These are phyloP conservation scores for Phaeolepiota aurea DNA, from an alignment of 768 basidiomycete genomes.

Conservation along the genomic window DNA sequence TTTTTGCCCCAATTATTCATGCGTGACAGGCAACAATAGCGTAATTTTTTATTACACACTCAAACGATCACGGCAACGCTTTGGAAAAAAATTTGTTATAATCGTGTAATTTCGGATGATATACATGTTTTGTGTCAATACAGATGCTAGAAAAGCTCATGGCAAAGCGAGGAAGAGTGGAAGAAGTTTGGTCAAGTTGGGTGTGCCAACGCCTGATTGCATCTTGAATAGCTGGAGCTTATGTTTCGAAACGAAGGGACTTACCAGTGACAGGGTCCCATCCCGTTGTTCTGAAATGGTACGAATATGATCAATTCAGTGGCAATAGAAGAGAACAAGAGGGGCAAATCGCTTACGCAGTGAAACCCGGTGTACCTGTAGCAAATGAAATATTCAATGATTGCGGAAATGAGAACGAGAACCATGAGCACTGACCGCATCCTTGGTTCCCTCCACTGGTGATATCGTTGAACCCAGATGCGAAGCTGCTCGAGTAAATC, in stretches of 20 bases:
- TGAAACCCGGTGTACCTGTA: slow-evolving; percentile 24
- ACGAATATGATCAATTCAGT: neutral
- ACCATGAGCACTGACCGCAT: slow-evolving; percentile 19
- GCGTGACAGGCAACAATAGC: no score
- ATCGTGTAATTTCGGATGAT: neutral
- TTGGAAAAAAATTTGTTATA: neutral
- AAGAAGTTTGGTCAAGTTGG: slow-evolving; percentile 22
- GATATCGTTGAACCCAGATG: slow-evolving; percentile 31
- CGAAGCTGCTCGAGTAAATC: slow-evolving; percentile 28
- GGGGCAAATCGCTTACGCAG: slow-evolving; percentile 20
- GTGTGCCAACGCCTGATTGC: slow-evolving; percentile 32
- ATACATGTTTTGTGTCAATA: neutral
- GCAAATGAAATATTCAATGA: neutral
- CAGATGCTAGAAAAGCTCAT: slow-evolving; percentile 9
- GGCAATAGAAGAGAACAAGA: no score
- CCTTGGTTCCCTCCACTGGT: slow-evolving; percentile 30
- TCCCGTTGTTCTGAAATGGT: slow-evolving; percentile 20
- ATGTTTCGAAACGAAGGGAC: no score
- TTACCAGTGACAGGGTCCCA: slow-evolving; percentile 30
- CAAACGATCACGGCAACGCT: no score
- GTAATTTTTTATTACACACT: no score
- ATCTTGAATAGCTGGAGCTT: no score
- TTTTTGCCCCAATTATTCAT: neutral
- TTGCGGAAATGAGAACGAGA: neutral
- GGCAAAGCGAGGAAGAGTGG: slow-evolving; percentile 25